Conservation (phyloP, 2,329 filamentous ascomycete genomes). For the Aureobasidium sp. region DNA sequence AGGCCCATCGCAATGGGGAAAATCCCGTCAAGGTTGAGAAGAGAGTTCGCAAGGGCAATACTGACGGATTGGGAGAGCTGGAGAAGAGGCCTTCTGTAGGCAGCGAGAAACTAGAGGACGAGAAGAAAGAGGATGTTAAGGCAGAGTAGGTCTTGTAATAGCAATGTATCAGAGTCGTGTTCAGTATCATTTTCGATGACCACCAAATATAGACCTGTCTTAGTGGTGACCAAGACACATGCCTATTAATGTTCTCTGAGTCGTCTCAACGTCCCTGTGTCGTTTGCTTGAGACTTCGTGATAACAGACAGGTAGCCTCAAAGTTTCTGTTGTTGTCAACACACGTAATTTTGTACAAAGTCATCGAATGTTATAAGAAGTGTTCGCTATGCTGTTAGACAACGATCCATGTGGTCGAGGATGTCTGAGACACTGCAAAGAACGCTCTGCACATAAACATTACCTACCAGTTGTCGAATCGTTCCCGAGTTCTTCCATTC, state of each 20-base stretch:
- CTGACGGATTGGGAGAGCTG: neutral
- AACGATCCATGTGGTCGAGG: too few relatives aligned
- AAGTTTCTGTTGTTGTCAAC: too few relatives aligned
- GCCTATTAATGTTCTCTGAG: too few relatives aligned
- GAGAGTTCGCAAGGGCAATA: constrained; percentile 19
- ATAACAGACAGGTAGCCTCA: too few relatives aligned
- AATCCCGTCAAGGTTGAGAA: constrained; percentile 25
- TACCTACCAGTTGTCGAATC: neutral
- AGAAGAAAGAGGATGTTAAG: neutral
- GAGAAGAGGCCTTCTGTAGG: neutral
- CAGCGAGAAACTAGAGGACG: neutral
- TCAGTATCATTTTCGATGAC: neutral
- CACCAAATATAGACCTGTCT: too few relatives aligned
- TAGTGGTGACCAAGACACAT: too few relatives aligned
- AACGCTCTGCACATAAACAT: neutral
- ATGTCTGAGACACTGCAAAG: neutral
- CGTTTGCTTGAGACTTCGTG: too few relatives aligned
- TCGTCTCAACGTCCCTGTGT: too few relatives aligned
- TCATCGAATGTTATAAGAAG: too few relatives aligned
- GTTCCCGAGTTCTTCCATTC: neutral
- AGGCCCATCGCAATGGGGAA: constrained; percentile 24
- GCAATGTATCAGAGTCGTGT: neutral
- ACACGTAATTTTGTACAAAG: too few relatives aligned
- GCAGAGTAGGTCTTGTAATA: neutral
- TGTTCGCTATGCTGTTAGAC: too few relatives aligned